These are phyloP conservation scores for Monosporascus sp. DNA, from an alignment of 2,329 filamentous ascomycete species.

Conservation along the genomic window DNA sequence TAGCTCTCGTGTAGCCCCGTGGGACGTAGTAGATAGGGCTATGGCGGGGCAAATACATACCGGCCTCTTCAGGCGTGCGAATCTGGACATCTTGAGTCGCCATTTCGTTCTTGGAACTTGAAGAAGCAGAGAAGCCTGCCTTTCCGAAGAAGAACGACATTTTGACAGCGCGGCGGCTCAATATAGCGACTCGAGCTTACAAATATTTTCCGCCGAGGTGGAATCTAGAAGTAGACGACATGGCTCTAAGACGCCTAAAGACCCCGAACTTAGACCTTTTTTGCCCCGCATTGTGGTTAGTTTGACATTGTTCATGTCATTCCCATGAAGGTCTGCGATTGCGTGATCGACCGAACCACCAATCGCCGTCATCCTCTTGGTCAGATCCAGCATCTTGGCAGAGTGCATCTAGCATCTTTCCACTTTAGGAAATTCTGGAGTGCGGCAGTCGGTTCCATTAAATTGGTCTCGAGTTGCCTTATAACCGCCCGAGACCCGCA, in stretches of 20 bases:
- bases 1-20: conserved; percentile 4
- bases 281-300: neutral
- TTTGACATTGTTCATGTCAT: neutral
- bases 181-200: neutral
- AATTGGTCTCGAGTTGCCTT: neutral
- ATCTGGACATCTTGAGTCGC: conserved; percentile 35
- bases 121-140: conserved; percentile 23
- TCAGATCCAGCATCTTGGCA: neutral
- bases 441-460: neutral
- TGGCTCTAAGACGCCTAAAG: neutral
- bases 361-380: neutral
- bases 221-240: neutral
- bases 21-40: conserved; percentile 3
- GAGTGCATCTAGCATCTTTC: neutral
- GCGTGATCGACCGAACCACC: neutral
- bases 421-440: neutral
- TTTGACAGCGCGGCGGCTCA: conserved; percentile 1
- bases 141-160: conserved; percentile 32
- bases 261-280: neutral
- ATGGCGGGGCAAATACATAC: conserved; percentile 36
- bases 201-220: neutral
- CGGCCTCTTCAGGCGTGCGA: conserved; percentile 58
- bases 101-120: conserved; percentile 22
- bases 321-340: neutral
- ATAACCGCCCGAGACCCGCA: neutral